A percentile compares a stretch with the other conserved stretches of the same genome.
Conservation (phyloP, 208 protist species). For the Trypanosomatidae sp. region DNA sequence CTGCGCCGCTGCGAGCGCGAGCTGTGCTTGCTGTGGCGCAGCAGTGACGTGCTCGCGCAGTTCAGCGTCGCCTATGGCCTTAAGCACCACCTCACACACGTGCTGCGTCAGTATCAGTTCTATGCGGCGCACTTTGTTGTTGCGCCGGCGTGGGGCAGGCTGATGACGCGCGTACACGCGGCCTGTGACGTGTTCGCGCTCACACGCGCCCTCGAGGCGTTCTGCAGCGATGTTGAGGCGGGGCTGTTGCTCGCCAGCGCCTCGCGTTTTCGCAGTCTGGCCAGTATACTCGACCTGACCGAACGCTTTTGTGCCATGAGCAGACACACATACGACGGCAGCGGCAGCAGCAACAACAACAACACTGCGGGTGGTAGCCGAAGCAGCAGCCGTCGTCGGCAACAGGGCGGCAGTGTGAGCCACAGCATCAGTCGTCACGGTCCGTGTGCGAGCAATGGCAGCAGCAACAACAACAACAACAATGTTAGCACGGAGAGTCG, state of each 20-base stretch:
- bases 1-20: constrained; percentile 71
- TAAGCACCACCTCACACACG: constrained; percentile 78
- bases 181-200: constrained; percentile 62
- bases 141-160: constrained; percentile 64
- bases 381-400: too few species aligned
- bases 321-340: too few species aligned
- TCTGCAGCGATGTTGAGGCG: constrained; percentile 52
- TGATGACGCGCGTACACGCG: constrained; percentile 47
- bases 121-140: constrained; percentile 82
- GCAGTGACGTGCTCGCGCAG: constrained; percentile 21
- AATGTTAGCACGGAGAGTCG: background rate
- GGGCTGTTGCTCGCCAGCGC: constrained; percentile 64
- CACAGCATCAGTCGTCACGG: too few species aligned
- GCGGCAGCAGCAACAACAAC: constrained; percentile 22
- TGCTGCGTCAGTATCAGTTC: constrained; percentile 82
- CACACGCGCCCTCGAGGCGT: constrained; percentile 46
- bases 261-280: constrained; percentile 54
- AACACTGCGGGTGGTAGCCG: too few species aligned
- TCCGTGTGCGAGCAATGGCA: too few species aligned
- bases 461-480: constrained; percentile 18
- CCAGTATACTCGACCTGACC: constrained; percentile 46
- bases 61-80: constrained; percentile 57
- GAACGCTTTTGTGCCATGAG: constrained; percentile 68
- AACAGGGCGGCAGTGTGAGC: too few species aligned
- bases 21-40: constrained; percentile 40